Percentiles rank a stretch among this genome's conserved stretches.
Evolutionary conservation across 129 eudicot genomes (phyloP).

Genomic region (sunflower (Helianthus annuus)): HanXRQr2.0-SUNRISE NC_035444.2:13896213-13896712

Average conservation of each 20-base stretch:
- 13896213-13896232: no score
- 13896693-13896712: constrained; percentile 88
- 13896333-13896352: no score
- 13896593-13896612: constrained; percentile 40
- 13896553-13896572: not conserved
- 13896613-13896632: constrained; percentile 76
- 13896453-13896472: not conserved
- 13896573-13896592: constrained; percentile 4
- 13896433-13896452: not conserved
- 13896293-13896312: no score
- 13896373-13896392: no score
- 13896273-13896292: no score
- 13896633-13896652: constrained; percentile 69
- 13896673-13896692: constrained; percentile 64
- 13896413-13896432: not conserved
- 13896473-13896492: not conserved
- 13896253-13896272: no score
- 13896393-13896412: no score
- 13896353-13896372: no score
- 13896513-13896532: not conserved
- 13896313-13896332: no score
- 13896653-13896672: constrained; percentile 81
- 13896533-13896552: constrained; percentile 19
- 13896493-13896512: not conserved
- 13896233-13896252: no score